Evolutionary conservation across 73 alveolate species (phyloP).

Genomic region (Uronychia binucleata): DNA sequence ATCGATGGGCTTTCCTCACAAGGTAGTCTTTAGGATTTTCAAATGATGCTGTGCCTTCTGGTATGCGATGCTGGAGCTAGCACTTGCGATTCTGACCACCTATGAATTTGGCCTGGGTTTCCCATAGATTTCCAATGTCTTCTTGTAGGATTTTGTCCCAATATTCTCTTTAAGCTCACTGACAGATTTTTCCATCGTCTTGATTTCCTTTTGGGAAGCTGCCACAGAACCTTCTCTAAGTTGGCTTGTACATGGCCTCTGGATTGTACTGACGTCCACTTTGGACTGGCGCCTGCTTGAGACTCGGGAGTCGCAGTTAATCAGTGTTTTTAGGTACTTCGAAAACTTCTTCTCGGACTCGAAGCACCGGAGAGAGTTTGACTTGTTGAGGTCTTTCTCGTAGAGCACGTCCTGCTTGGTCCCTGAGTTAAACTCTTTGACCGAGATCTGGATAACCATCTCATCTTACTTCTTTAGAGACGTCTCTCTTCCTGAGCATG

Average conservation of each 20-base stretch:
- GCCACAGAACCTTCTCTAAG: neutral
- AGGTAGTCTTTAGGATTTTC: neutral
- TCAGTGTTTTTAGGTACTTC: neutral
- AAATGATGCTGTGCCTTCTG: neutral
- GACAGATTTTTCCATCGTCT: neutral
- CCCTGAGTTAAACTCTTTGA: neutral
- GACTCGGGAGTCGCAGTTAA: too few relatives aligned
- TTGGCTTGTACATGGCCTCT: neutral
- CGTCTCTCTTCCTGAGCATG: too few relatives aligned
- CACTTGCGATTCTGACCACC: neutral
- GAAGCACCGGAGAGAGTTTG: neutral
- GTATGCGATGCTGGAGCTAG: neutral
- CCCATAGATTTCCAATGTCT: neutral
- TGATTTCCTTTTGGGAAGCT: neutral
- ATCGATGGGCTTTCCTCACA: neutral
- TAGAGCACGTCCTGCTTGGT: neutral
- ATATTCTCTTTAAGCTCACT: neutral
- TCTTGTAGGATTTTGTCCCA: neutral
- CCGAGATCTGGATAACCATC: too few relatives aligned
- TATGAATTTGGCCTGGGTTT: neutral
- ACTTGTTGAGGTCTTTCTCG: neutral
- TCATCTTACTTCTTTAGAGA: too few relatives aligned
- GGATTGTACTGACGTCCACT: neutral
- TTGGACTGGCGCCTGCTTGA: neutral
- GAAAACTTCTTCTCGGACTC: neutral